Evolutionary conservation across 129 eudicot species (phyloP).

Genomic region (Lactuca sativa): DNA sequence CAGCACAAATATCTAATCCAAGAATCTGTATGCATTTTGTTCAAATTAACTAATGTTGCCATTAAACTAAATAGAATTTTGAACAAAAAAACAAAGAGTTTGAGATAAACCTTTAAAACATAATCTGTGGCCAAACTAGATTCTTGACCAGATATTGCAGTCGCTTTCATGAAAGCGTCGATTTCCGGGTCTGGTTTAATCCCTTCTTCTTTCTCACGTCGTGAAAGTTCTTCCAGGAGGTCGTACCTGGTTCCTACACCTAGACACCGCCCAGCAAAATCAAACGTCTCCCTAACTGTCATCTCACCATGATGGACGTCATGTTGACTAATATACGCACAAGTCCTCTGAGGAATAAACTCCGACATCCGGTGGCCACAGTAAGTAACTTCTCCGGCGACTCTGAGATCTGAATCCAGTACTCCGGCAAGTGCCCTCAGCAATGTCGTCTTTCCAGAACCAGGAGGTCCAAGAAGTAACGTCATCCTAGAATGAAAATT

Average conservation of each 20-base stretch:
- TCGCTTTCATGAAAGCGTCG: slow-evolving; percentile 70
- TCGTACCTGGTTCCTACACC: slow-evolving; percentile 59
- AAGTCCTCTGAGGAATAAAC: slow-evolving; percentile 48
- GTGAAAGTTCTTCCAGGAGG: slow-evolving; percentile 50
- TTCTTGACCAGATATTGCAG: slow-evolving; percentile 61
- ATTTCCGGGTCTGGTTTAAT: slow-evolving; percentile 62
- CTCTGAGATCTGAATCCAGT: not conserved
- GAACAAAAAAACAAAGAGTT: not conserved
- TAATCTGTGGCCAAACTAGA: slow-evolving; percentile 62
- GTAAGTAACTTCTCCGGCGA: slow-evolving; percentile 47
- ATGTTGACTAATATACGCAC: slow-evolving; percentile 50
- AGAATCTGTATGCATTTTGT: slow-evolving; percentile 41
- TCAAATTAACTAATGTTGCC: not conserved
- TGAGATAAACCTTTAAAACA: slow-evolving; percentile 49
- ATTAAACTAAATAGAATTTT: not conserved
- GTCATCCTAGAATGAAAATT: slow-evolving; percentile 55
- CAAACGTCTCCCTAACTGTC: slow-evolving; percentile 62
- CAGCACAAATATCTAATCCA: slow-evolving; percentile 78
- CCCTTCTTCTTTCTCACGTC: slow-evolving; percentile 48
- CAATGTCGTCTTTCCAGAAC: slow-evolving; percentile 81
- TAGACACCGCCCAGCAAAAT: slow-evolving; percentile 51
- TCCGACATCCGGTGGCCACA: slow-evolving; percentile 45
- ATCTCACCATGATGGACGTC: slow-evolving; percentile 49
- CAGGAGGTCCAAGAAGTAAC: slow-evolving; percentile 88
- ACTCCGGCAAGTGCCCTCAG: slow-evolving; percentile 76